phyloP scores from a whole-genome alignment of 2,329 filamentous ascomycete species.

The Chrysoporthe puriensis region DNA sequence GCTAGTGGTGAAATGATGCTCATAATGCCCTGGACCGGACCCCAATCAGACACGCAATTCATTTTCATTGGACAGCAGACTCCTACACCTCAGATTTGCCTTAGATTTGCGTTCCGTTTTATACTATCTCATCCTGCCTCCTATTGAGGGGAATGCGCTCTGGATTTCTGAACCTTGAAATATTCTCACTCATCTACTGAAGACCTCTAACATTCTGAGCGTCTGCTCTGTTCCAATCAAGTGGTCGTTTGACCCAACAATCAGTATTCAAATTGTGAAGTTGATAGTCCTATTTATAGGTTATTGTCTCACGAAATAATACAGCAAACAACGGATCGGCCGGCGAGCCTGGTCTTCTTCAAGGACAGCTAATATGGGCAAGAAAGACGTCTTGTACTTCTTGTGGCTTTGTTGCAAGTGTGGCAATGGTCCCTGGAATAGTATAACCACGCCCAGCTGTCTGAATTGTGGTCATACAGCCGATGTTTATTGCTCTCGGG shows the following conservation, averaged over 20 bases:
- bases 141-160: accelerated
- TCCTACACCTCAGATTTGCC: background rate
- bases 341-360: background rate
- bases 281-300: background rate
- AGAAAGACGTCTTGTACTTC: background rate
- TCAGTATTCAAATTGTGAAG: background rate
- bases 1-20: background rate
- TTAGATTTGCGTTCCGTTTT: background rate
- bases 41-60: background rate
- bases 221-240: background rate
- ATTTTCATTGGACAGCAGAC: background rate
- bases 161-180: background rate
- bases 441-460: background rate
- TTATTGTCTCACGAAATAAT: background rate
- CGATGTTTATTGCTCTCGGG: background rate
- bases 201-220: background rate
- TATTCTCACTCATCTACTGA: background rate
- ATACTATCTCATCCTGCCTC: background rate
- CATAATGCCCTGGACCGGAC: background rate
- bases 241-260: background rate
- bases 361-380: background rate
- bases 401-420: background rate
- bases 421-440: background rate
- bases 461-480: background rate
- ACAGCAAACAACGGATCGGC: background rate